Percentiles rank a stretch among this genome's conserved stretches.
Conservation (phyloP, 495 filamentous ascomycete species). For the Astrothelium subdiscretum region DNA sequence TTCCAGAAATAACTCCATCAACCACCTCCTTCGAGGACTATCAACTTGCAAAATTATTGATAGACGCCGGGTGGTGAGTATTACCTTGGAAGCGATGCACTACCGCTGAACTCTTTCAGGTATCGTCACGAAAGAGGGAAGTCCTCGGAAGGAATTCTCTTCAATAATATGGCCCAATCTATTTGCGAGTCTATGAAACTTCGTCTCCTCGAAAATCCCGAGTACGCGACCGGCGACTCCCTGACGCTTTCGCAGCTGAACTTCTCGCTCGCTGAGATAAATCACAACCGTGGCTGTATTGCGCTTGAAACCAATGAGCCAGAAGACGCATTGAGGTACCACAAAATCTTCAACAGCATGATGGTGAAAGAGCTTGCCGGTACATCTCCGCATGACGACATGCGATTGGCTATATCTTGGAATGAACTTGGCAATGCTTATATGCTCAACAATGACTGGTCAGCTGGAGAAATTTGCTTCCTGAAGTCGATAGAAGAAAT, state of each 20-base stretch:
- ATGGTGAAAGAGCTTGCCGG: slow-evolving; percentile 13
- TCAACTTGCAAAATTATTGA: slow-evolving; percentile 11
- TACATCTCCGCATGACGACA: slow-evolving; percentile 2
- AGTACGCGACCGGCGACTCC: background rate
- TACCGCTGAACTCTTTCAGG: background rate
- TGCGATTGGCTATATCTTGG: slow-evolving; percentile 13
- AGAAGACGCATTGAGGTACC: slow-evolving; percentile 4
- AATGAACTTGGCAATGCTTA: slow-evolving; percentile 17
- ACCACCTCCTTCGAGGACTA: slow-evolving; percentile 7
- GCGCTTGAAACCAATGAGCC: slow-evolving; percentile 7
- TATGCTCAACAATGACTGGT: slow-evolving; percentile 9
- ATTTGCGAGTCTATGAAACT: slow-evolving; percentile 11
- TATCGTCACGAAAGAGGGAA: slow-evolving; percentile 12
- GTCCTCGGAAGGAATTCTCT: slow-evolving; percentile 2
- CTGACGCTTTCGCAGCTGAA: background rate
- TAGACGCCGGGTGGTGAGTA: slow-evolving; percentile 11
- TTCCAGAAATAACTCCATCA: slow-evolving; percentile 7
- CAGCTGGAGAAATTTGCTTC: slow-evolving; percentile 15
- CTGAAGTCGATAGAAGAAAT: slow-evolving; percentile 11
- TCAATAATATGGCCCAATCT: slow-evolving; percentile 10
- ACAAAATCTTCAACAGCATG: slow-evolving; percentile 5
- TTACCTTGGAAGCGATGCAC: no score
- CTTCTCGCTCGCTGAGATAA: slow-evolving; percentile 4
- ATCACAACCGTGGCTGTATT: slow-evolving; percentile 9
- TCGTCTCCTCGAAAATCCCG: slow-evolving; percentile 1